Evolutionary conservation across 345 rosid species (phyloP).

Genomic region (Raphanus raphanistrum): DNA sequence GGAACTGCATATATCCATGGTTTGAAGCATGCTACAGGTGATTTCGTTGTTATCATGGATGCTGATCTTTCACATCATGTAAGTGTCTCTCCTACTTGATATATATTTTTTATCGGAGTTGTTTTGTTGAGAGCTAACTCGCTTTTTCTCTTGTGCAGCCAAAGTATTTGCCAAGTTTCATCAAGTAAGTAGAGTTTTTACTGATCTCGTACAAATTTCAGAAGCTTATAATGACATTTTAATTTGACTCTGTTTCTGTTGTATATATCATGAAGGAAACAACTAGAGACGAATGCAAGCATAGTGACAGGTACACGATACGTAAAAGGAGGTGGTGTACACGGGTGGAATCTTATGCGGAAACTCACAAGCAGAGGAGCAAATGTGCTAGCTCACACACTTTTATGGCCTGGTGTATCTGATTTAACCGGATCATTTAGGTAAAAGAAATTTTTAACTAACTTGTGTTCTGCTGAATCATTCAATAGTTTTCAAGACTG

Average conservation of each 20-base stretch:
- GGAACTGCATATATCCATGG: conserved; percentile 95
- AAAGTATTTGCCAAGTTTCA: conserved; percentile 87
- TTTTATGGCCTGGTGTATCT: conserved; percentile 97
- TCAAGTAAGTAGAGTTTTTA: conserved; percentile 58
- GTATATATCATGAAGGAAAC: conserved; percentile 55
- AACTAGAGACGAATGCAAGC: conserved; percentile 81
- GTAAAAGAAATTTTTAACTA: conserved; percentile 40
- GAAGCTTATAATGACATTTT: neutral
- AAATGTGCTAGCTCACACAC: conserved; percentile 92
- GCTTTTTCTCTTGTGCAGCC: conserved; percentile 63
- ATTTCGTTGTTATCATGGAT: conserved; percentile 93
- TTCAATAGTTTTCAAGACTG: conserved; percentile 12
- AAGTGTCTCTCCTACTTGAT: conserved; percentile 37
- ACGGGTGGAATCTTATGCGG: conserved; percentile 98
- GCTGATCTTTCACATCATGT: conserved; percentile 99
- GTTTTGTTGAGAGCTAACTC: conserved; percentile 19
- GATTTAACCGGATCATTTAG: conserved; percentile 96
- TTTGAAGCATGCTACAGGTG: conserved; percentile 87
- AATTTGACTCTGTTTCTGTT: neutral
- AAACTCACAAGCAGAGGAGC: conserved; percentile 98
- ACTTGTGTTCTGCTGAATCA: neutral
- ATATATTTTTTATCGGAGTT: neutral
- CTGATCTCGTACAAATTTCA: neutral
- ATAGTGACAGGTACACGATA: conserved; percentile 95
- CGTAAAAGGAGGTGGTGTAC: conserved; percentile 85